These are phyloP conservation scores for Ascodesmis nigricans DNA, from an alignment of 495 filamentous ascomycete genomes.

Conservation along the genomic window DNA sequence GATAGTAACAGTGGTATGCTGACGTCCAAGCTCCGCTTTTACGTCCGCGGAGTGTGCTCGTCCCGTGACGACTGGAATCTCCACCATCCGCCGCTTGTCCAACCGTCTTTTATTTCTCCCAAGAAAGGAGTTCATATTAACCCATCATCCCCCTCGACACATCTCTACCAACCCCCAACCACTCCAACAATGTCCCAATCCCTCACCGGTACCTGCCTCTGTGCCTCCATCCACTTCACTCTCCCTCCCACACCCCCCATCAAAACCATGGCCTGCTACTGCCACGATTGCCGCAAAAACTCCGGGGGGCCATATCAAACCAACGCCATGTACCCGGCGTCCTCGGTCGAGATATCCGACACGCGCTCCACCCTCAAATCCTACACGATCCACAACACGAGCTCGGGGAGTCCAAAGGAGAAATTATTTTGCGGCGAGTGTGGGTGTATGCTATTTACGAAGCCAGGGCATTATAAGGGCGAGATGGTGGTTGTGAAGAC, in stretches of 20 bases:
- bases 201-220: conserved; percentile 2
- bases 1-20: no score
- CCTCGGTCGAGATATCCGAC: not conserved
- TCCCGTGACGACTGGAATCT: no score
- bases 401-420: not conserved
- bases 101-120: no score
- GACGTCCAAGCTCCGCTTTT: no score
- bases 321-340: conserved; percentile 1
- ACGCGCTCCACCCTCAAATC: not conserved
- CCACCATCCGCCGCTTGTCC: no score
- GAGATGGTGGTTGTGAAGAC: conserved; percentile 2
- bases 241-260: not conserved
- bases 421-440: conserved; percentile 1
- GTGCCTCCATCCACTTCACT: not conserved
- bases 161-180: not conserved
- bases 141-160: no score
- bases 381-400: not conserved
- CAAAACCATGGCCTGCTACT: conserved; percentile 1
- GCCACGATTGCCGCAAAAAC: conserved; percentile 2
- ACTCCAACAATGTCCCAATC: not conserved
- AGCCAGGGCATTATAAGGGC: conserved; percentile 2
- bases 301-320: conserved; percentile 1
- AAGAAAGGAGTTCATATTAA: no score
- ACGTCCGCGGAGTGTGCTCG: no score
- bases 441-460: not conserved